A percentile compares a stretch with the other conserved stretches of the same genome.
Conservation (phyloP, 2,329 filamentous ascomycete species). For the Domatiomyces globalis region DNA sequence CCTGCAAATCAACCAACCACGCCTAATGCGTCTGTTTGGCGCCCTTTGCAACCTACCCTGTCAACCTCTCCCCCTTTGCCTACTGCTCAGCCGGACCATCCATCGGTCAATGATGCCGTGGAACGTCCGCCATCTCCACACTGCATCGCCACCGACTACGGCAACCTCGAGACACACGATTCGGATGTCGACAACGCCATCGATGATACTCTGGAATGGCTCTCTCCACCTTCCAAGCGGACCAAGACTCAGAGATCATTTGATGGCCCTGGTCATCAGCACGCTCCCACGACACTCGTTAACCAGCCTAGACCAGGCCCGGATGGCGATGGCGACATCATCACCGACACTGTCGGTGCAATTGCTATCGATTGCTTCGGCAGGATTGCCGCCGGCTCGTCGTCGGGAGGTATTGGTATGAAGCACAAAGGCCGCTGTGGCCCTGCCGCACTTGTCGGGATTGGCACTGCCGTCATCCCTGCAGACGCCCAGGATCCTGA, state of each 20-base stretch:
- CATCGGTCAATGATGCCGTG: background rate
- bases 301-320: background rate
- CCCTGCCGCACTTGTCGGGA: constrained; percentile 79
- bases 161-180: constrained; percentile 1
- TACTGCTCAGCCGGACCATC: background rate
- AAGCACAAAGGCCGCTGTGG: constrained; percentile 86
- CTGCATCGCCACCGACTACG: constrained; percentile 1
- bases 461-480: constrained; percentile 83
- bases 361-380: constrained; percentile 81
- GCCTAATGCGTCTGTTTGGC: background rate
- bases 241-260: constrained; percentile 11
- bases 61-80: background rate
- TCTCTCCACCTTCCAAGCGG: constrained; percentile 7
- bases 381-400: constrained; percentile 84
- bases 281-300: background rate
- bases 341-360: constrained; percentile 90
- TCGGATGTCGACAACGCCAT: constrained; percentile 3
- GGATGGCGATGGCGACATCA: constrained; percentile 38
- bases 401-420: constrained; percentile 96
- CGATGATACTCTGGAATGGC: constrained; percentile 8
- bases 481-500: constrained; percentile 55
- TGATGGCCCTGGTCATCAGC: constrained; percentile 6
- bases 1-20: background rate
- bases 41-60: background rate
- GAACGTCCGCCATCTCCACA: background rate